Conservation (phyloP, 306 rosid species). For the Lotus japonicus region DNA sequence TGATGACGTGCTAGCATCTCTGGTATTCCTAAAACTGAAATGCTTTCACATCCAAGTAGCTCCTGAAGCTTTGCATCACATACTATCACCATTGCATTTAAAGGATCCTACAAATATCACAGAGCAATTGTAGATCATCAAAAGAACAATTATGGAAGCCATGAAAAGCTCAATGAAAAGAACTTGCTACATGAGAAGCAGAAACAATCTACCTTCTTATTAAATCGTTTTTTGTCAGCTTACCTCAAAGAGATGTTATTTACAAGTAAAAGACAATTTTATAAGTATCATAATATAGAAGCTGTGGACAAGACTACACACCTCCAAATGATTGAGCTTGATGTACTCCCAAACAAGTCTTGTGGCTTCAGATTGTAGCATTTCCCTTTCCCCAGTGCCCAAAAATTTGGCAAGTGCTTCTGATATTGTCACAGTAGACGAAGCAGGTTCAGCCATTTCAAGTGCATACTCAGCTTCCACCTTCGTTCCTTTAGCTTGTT, state of each 20-base stretch:
- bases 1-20: slow-evolving; percentile 64
- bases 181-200: background rate
- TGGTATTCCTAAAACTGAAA: slow-evolving; percentile 58
- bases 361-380: slow-evolving; percentile 62
- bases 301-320: slow-evolving; percentile 17
- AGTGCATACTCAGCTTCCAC: background rate
- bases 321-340: slow-evolving; percentile 67
- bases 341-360: slow-evolving; percentile 73
- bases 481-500: slow-evolving; percentile 27
- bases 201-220: background rate
- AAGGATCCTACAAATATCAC: slow-evolving; percentile 51
- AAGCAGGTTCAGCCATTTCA: slow-evolving; percentile 36
- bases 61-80: slow-evolving; percentile 71
- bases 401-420: slow-evolving; percentile 72
- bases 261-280: background rate
- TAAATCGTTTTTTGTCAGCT: background rate
- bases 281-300: background rate
- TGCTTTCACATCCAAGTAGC: slow-evolving; percentile 71
- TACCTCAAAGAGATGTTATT: background rate
- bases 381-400: slow-evolving; percentile 58
- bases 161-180: background rate
- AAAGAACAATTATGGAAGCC: background rate
- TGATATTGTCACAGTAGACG: slow-evolving; percentile 50
- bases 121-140: background rate
- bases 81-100: slow-evolving; percentile 56